Conservation (phyloP, 768 basidiomycete genomes). For the Lactifluus subvellereus region DNA sequence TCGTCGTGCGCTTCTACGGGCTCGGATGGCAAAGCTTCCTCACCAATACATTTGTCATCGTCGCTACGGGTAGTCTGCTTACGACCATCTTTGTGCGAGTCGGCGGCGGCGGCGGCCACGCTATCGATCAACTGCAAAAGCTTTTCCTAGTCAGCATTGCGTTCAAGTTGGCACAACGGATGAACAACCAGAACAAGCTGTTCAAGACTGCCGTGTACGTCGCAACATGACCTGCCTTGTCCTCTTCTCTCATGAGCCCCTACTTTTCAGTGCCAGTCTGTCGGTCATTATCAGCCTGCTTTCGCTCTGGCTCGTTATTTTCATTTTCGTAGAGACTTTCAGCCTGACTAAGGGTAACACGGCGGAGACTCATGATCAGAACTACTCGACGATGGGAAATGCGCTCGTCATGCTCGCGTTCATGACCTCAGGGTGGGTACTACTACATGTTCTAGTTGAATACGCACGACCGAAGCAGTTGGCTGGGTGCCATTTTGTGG, state of each 20-base stretch:
- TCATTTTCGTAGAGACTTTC: constrained; percentile 86
- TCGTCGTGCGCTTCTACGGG: constrained; percentile 70
- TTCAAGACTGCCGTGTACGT: no score
- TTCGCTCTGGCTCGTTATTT: constrained; percentile 49
- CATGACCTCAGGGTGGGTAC: no score
- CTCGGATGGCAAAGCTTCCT: constrained; percentile 79
- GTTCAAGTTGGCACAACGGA: constrained; percentile 47
- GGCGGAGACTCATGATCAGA: constrained; percentile 60
- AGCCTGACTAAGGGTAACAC: constrained; percentile 81
- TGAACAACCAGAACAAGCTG: no score
- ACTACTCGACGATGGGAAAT: constrained; percentile 74
- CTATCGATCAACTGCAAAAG: constrained; percentile 68
- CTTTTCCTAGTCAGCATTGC: constrained; percentile 90
- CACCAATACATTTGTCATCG: constrained; percentile 67
- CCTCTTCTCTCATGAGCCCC: no score
- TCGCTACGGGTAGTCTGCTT: constrained; percentile 75
- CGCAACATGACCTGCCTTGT: no score
- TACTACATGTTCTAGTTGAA: no score
- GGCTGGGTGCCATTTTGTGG: no score
- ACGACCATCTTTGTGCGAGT: constrained; percentile 73
- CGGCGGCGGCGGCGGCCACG: constrained; percentile 42
- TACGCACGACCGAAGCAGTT: no score
- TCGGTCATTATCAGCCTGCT: no score
- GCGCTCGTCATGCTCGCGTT: constrained; percentile 37
- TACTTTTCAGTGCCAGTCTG: no score